These are phyloP conservation scores for Mycena haematopus DNA, from an alignment of 768 basidiomycete genomes.

Conservation along the genomic window DNA sequence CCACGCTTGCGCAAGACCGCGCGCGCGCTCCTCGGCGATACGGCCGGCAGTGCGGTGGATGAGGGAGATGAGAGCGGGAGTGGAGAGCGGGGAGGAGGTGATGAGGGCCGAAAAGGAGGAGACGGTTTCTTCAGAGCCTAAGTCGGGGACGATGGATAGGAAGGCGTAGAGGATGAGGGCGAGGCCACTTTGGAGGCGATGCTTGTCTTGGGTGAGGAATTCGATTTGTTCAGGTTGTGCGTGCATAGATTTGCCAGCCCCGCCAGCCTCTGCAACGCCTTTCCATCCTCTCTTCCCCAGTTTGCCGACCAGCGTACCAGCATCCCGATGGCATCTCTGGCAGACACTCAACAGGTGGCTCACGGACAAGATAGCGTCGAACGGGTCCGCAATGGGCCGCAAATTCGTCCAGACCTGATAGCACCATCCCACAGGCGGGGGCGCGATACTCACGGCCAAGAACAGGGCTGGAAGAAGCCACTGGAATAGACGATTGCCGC, in stretches of 20 bases:
- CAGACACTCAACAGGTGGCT: constrained; percentile 1
- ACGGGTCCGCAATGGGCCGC: constrained; percentile 8
- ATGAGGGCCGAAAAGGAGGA: neutral
- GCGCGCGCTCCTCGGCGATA: constrained; percentile 7
- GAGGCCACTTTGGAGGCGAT: neutral
- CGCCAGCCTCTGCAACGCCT: neutral
- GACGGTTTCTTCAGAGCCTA: neutral
- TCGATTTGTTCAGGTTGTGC: neutral
- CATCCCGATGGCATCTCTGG: constrained; percentile 6
- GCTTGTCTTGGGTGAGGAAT: neutral
- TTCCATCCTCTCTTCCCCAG: neutral
- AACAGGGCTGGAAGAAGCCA: constrained; percentile 9
- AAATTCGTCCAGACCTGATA: constrained; percentile 9
- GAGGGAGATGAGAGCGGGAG: neutral
- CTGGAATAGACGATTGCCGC: constrained; percentile 8
- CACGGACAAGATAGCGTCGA: constrained; percentile 10
- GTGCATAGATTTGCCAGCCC: neutral
- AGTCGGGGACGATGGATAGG: neutral
- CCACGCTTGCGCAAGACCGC: constrained; percentile 5
- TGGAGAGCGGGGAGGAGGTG: neutral
- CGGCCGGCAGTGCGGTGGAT: constrained; percentile 4
- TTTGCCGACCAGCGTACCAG: neutral
- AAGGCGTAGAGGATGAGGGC: constrained; percentile 10
- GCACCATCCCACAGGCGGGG: constrained; percentile 1
- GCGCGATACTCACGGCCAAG: constrained; percentile 2